Conservation (phyloP, 2,329 filamentous ascomycete genomes). For the Lachnellula cervina region DNA sequence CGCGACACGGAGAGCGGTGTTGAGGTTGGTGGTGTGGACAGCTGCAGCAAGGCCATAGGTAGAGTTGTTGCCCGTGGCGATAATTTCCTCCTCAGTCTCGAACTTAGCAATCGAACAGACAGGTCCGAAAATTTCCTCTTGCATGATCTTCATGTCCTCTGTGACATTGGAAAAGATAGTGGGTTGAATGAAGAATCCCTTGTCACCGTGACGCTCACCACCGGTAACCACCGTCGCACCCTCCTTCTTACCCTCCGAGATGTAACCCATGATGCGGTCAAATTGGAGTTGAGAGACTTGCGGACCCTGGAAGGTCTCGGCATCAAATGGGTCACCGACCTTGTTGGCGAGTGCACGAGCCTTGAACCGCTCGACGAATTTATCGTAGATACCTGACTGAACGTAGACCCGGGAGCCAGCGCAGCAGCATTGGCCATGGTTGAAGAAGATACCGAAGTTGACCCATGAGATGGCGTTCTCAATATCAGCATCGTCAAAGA, state of each 20-base stretch:
- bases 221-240: conserved; percentile 62
- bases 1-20: conserved; percentile 62
- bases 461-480: conserved; percentile 60
- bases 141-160: conserved; percentile 68
- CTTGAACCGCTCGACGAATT: conserved; percentile 63
- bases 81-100: conserved; percentile 61
- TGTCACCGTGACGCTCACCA: conserved; percentile 59
- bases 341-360: conserved; percentile 57
- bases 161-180: conserved; percentile 69
- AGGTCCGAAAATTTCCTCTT: conserved; percentile 72
- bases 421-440: conserved; percentile 44
- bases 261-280: conserved; percentile 64
- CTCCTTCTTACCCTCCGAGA: conserved; percentile 59
- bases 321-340: conserved; percentile 62
- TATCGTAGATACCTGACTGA: conserved; percentile 65
- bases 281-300: conserved; percentile 66
- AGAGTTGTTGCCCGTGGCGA: conserved; percentile 58
- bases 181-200: conserved; percentile 69
- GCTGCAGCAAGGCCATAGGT: conserved; percentile 65
- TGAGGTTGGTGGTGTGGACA: conserved; percentile 63
- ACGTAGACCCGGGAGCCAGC: conserved; percentile 66
- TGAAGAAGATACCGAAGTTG: conserved; percentile 44
- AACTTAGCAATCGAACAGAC: conserved; percentile 69
- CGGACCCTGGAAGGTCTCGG: conserved; percentile 65
- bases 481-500: conserved; percentile 57